phyloP scores from a whole-genome alignment of 257 asterid genomes.

The Marsdenia floribunda region DNA sequence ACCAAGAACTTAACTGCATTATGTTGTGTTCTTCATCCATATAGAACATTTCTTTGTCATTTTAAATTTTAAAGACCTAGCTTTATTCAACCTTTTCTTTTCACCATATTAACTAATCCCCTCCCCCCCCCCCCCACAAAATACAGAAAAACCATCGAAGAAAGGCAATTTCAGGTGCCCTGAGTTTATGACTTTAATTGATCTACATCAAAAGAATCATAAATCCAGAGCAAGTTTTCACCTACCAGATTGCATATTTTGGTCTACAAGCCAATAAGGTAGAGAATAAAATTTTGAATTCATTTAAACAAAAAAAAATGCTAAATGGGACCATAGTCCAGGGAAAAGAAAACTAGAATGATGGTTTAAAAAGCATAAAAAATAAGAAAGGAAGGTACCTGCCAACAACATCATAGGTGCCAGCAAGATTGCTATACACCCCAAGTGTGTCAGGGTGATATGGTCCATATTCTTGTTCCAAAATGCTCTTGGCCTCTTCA shows the following conservation, averaged over 20 bases:
- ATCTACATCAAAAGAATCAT: background rate
- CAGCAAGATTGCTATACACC: constrained; percentile 91
- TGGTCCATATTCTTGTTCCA: constrained; percentile 91
- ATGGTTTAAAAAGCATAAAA: background rate
- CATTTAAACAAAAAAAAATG: background rate
- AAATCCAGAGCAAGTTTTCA: background rate
- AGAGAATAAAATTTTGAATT: background rate
- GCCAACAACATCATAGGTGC: constrained; percentile 91
- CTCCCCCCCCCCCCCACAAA: background rate
- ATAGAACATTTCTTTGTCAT: background rate
- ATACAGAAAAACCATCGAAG: background rate
- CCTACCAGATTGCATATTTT: background rate
- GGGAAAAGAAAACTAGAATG: background rate
- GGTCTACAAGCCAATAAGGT: background rate
- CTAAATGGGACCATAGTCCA: background rate
- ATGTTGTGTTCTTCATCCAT: background rate
- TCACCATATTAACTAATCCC: background rate
- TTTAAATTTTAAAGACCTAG: background rate
- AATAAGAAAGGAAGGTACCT: constrained; percentile 42
- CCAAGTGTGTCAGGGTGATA: constrained; percentile 94
- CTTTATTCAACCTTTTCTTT: too few species aligned
- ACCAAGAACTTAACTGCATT: background rate
- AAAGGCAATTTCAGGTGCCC: background rate
- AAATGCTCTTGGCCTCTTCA: constrained; percentile 77
- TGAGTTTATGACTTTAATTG: background rate